Evolutionary conservation across 352 stramenopile genomes (phyloP), one percentile per base, ranked within the genome.

Genomic region (Phytophthora uliginosa): DNA sequence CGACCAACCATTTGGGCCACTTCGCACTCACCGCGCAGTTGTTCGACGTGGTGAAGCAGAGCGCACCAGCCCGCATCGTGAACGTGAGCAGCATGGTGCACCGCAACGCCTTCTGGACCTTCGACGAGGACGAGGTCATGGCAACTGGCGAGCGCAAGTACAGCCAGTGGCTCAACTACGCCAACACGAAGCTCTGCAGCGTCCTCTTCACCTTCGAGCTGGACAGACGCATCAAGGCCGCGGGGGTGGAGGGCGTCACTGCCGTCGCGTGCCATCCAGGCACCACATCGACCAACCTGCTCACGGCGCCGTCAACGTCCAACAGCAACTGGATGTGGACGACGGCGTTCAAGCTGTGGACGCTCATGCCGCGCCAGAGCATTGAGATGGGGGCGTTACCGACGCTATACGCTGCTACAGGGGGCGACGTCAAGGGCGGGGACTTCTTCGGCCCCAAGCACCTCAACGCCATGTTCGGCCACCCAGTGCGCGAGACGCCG

Each of bases 1-100:
- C 71, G 8, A 87, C 82, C 34, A 94, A 94, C 71, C 79, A 93
- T 59, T 45, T 94, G 40, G 83, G 79, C 15, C 79, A 91, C 66
- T 91, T 94, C 31, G 61, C 72, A 2, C 54, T 93, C 12, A 91
- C 86, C 2, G 60, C 67, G 5, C 66, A 76, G 26, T 64, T 92
- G 1, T 81, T 92, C 15, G 69, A 74, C 4, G 8, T 84, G 3
- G 62, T 91, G 18, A 79, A 81, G 53, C 9, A 52, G 7, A 63
- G 71, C 22, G 28, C 68, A 0, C 59, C 69, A 3, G 59, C 84
- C n/a, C 78, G 80, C 2, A 69, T 92, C 36, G 77, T 90, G 5
- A 77, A 73, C 50, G 73, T 88, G 18, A 86, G 80, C 69, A 90
- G 82, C 28, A 56, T 77, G 20, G 51, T 71, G 58, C 80, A 91